Conservation (phyloP, 257 asterid genomes). For the Jacaranda mimosifolia region DNA sequence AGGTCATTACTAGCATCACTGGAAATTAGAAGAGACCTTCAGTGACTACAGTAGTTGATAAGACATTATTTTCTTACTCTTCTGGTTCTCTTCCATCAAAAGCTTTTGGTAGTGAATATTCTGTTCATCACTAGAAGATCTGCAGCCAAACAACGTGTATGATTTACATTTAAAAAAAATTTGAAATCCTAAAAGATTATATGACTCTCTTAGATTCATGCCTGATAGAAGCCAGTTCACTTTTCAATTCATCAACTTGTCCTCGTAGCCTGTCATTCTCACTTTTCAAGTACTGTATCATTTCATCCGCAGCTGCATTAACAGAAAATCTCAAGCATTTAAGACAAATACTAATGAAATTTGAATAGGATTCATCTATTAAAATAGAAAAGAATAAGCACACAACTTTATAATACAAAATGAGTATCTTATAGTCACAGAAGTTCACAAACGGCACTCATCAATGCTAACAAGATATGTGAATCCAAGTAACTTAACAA, state of each 20-base stretch:
- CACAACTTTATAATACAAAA: neutral
- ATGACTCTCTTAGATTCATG: conserved; percentile 40
- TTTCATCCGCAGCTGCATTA: conserved; percentile 78
- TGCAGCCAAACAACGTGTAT: conserved; percentile 45
- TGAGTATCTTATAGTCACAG: neutral
- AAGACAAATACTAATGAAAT: conserved; percentile 1
- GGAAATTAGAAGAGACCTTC: conserved; percentile 5
- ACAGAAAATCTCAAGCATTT: conserved; percentile 33
- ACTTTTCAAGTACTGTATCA: conserved; percentile 65
- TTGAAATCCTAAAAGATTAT: conserved; percentile 19
- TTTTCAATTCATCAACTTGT: conserved; percentile 64
- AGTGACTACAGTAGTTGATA: conserved; percentile 14
- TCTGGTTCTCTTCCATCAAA: conserved; percentile 67
- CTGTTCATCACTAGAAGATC: conserved; percentile 69
- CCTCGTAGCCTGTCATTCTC: conserved; percentile 64
- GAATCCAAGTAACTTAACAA: no score
- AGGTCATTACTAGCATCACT: conserved; percentile 1
- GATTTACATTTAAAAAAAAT: conserved; percentile 22
- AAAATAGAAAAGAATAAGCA: conserved; percentile 4
- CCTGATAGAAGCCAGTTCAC: conserved; percentile 68
- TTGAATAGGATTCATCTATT: neutral
- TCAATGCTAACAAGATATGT: no score
- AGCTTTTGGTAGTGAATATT: conserved; percentile 56
- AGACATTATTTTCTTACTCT: conserved; percentile 58
- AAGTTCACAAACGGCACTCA: no score